Conservation (phyloP, 169 alveolate genomes). For the Toxoplasma gondii region DNA sequence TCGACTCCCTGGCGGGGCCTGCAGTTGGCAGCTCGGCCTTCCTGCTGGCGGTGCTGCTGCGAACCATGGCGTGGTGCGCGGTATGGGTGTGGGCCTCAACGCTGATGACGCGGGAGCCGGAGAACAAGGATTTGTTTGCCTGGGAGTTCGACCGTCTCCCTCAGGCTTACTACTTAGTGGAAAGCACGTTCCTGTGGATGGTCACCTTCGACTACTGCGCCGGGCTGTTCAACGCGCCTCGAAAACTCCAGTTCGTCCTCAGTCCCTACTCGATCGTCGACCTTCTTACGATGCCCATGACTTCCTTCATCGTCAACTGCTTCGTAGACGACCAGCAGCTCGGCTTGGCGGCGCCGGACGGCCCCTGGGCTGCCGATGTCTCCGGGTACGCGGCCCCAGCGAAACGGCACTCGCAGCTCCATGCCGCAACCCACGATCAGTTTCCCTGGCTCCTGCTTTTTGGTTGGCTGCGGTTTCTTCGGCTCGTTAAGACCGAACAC, state of each 20-base stretch:
- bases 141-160: constrained; percentile 69
- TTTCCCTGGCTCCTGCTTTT: constrained; percentile 50
- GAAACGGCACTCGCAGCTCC: neutral
- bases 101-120: constrained; percentile 53
- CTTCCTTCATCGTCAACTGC: constrained; percentile 18
- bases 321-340: constrained; percentile 6
- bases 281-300: constrained; percentile 40
- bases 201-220: constrained; percentile 71
- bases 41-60: constrained; percentile 43
- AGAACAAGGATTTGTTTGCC: constrained; percentile 50
- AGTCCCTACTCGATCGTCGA: constrained; percentile 47
- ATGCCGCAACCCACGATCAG: neutral
- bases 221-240: constrained; percentile 67
- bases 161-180: constrained; percentile 64
- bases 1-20: neutral
- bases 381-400: neutral
- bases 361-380: neutral
- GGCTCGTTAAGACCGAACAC: constrained; percentile 39
- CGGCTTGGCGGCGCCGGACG: neutral
- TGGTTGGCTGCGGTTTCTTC: constrained; percentile 51
- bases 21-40: constrained; percentile 40
- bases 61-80: constrained; percentile 74
- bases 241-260: constrained; percentile 47
- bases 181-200: constrained; percentile 72
- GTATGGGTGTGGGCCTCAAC: constrained; percentile 75